Base-by-base conservation (phyloP, 225 moss, liverwort and hornwort genomes). In the Anthoceros angustus region DNA sequence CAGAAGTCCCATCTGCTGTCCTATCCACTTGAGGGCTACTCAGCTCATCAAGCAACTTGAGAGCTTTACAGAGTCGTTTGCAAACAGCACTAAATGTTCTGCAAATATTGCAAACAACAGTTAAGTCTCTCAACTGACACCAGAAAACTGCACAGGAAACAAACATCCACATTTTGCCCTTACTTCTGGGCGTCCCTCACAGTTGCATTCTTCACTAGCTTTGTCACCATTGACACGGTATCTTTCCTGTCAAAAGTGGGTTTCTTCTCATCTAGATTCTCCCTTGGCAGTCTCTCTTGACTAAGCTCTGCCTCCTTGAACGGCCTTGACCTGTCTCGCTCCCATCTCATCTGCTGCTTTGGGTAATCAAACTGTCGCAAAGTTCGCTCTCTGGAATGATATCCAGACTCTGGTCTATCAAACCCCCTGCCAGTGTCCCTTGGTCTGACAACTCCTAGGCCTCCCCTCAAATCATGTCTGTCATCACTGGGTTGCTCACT, bases 141-240 rank as follows among this genome's bases (percentile, higher is more conserved):
- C 62, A 10, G 62, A 12, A 12, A 38, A 12, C 21, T 21, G 11
- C 5, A 5, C 11, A 63, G 62, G 11, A 38, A 63, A 21, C 12
- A 12, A 5, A 63, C 12, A 24, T 63, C 14, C 62, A n/a, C 24
- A 38, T 1, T 18, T 18, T 42, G 23, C 16, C 70, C 90, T 87
- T 81, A 98, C 98, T 89, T 98, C 76, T 92, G 98, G 39, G 98
- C 98, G 74, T 98, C 98, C 78, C 89, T 98, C 16, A 92, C 98
- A 63, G 98, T 92, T 39, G 92, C 89, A 63, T 86, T 92, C 81
- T 98, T 98, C 83, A 98, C 87, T 74, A 98, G 72, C 66, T 77
- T 82, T 64, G 79, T 77, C 71, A 89, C 78, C 68, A 74, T 66
- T 39, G 80, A 42, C 61, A 98, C 72, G 67, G 83, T 77, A 65